phyloP scores from a whole-genome alignment of 352 stramenopile species.

The Phytophthora pinifolia region DNA sequence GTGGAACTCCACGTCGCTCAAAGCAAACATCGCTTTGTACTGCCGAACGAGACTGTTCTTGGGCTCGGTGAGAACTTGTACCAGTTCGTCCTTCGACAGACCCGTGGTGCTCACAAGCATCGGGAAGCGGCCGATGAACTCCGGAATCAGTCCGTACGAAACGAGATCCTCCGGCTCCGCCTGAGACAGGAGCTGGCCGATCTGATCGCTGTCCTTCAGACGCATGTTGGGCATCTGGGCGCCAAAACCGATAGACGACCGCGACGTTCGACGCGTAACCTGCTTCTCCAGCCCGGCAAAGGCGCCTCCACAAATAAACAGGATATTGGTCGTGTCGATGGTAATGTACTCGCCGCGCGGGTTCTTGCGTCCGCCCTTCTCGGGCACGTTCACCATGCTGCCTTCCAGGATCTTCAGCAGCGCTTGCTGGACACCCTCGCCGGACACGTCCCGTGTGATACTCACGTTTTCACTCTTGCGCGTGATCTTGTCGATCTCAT shows the following conservation, averaged over 20 bases:
- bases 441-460: slow-evolving; percentile 97
- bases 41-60: slow-evolving; percentile 98
- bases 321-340: slow-evolving; percentile 99
- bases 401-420: slow-evolving; percentile 99
- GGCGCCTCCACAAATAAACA: slow-evolving; percentile 98
- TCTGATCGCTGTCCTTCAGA: slow-evolving; percentile 77
- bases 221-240: slow-evolving; percentile 90
- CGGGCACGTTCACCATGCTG: slow-evolving; percentile 96
- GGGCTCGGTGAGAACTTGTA: slow-evolving; percentile 96
- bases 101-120: slow-evolving; percentile 95
- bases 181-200: slow-evolving; percentile 91
- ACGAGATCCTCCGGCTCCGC: slow-evolving; percentile 97
- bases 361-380: slow-evolving; percentile 97
- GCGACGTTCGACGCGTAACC: slow-evolving; percentile 92
- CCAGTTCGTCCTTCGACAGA: slow-evolving; percentile 90
- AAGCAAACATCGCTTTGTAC: slow-evolving; percentile 96
- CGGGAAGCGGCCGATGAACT: slow-evolving; percentile 98
- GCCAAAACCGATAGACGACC: slow-evolving; percentile 97
- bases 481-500: slow-evolving; percentile 99
- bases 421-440: slow-evolving; percentile 98
- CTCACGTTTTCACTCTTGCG: slow-evolving; percentile 87
- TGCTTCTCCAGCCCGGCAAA: slow-evolving; percentile 96
- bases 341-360: slow-evolving; percentile 96
- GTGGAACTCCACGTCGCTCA: slow-evolving; percentile 97
- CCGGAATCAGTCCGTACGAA: slow-evolving; percentile 97